Base-by-base conservation (phyloP, 306 rosid species). In the Rosa persica region DNA sequence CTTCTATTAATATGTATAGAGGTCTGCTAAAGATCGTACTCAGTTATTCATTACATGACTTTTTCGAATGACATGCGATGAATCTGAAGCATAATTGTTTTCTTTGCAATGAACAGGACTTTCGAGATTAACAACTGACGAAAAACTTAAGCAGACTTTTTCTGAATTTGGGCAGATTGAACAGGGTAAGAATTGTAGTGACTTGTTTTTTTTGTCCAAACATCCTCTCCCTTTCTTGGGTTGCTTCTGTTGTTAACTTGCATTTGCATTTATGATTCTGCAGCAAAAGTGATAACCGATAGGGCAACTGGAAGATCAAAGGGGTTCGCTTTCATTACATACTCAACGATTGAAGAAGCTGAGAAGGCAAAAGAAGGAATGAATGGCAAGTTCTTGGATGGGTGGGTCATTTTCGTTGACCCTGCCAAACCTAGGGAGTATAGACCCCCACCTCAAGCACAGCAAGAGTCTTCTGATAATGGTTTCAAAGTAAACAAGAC, bases 371-470 rank as follows among this genome's bases (percentile, higher is more conserved):
- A 85, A 76, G 88, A 89, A 74, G 97, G 82, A 82, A 90, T 91
- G 93, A 88, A 95, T 76, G 97, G 97, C n/a, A 95, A 92, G 83
- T 89, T 89, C 84, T 81, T 95, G 82, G 98, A 95, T 81, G 98
- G 97, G 27, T 95, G 98, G 97, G 97, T 92, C 81, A 94, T 94
- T 76, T 94, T 94, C 74, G 97, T 92, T 44, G 98, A 92, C 78
- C 97, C 98, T 62, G 98, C 98, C 75, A 95, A 91, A 42, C 95
- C 97, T 57, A 92, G 88, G 81, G 94, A 90, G 80, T 70, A 88
- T 0, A 89, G 89, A 78, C 90, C 93, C 54, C 92, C 96, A 67
- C 96, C 78, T 80, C 97, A 83, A 77, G 81, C 88, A 57, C 87
- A 82, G 69, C 61, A 90, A 34, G 86, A 86, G 70, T 38, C 90